Evolutionary conservation across 345 rosid genomes (phyloP), one percentile per base, ranked within the genome.

Genomic region (Eutrema heterophyllum): DNA sequence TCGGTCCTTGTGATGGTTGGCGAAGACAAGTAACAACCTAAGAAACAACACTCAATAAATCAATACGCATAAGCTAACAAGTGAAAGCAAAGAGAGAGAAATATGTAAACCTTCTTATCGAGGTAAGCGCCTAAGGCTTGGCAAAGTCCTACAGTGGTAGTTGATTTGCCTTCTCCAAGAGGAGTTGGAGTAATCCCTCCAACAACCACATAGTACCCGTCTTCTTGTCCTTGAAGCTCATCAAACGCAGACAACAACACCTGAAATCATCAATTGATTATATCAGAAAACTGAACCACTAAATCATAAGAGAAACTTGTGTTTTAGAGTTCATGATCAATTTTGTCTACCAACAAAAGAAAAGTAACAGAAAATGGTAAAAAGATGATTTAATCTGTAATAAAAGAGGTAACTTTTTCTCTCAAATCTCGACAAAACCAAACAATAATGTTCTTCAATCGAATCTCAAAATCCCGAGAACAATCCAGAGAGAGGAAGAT

Each of bases 161-260:
- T 95, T 5, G 96, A 87, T 65, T 95, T 95, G 81, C 99, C 99
- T 81, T 95, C 99, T 30, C 99, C 99, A 36, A 95, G 93, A 35
- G 97, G 99, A 57, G 99, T 92, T n/a, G 99, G 99, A 67, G 99
- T 92, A 55, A 92, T 95, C 67, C 99, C 99, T 58, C 97, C 99
- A 40, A 95, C 97, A 78, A 92, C 97, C 66, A 92, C 97, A 73
- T 90, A 95, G 76, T 87, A 95, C 1, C 97, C 99, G 81, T 92
- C 91, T 33, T 74, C 72, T 75, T 81, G 79, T 79, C 82, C 91
- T 82, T 90, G 55, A 64, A 90, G 87, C 76, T 90, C 97, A 65
- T 88, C 96, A 48, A 90, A 75, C 39, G 78, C 96, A 7, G 97
- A 83, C 80, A 95, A 70, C 79, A 95, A 79, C 40, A 94, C 91